phyloP scores from a whole-genome alignment of 2,329 filamentous ascomycete species.

The Aspergillus latus region DNA sequence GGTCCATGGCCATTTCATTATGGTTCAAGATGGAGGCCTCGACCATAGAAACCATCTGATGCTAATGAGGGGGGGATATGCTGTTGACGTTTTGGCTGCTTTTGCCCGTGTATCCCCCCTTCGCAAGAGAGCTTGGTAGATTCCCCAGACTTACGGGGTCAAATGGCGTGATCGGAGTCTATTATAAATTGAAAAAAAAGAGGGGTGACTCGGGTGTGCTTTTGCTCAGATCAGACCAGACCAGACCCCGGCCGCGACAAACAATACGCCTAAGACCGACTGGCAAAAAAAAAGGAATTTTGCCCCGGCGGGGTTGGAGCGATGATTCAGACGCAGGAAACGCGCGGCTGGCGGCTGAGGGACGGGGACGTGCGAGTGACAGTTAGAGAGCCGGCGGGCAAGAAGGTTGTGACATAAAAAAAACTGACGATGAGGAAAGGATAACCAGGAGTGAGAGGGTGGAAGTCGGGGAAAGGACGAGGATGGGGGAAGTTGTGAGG shows the following conservation, averaged over 20 bases:
- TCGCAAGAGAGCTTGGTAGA: conserved; percentile 9
- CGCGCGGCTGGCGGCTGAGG: conserved; percentile 43
- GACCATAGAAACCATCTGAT: conserved; percentile 48
- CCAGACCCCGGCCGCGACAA: neutral
- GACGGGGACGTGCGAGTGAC: conserved; percentile 41
- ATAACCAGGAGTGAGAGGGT: conserved; percentile 27
- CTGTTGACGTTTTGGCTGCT: conserved; percentile 4
- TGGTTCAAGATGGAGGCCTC: conserved; percentile 40
- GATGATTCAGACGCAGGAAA: conserved; percentile 31
- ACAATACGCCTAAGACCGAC: conserved; percentile 4
- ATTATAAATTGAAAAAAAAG: conserved; percentile 11
- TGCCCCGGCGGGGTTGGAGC: conserved; percentile 18
- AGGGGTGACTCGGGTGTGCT: neutral
- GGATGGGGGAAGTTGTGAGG: conserved; percentile 34
- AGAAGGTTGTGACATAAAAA: conserved; percentile 43
- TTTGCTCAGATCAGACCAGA: neutral
- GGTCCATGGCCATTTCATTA: conserved; percentile 43
- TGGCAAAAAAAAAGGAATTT: conserved; percentile 14
- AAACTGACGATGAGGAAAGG: conserved; percentile 35
- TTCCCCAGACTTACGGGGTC: conserved; percentile 10
- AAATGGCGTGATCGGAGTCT: neutral
- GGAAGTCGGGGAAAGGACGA: conserved; percentile 20
- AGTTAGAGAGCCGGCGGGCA: conserved; percentile 22
- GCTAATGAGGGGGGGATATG: conserved; percentile 16
- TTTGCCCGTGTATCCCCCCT: conserved; percentile 16